These are phyloP conservation scores for Saccharomycopsis sp. DNA, from an alignment of 805 yeast species.

Conservation along the genomic window DNA sequence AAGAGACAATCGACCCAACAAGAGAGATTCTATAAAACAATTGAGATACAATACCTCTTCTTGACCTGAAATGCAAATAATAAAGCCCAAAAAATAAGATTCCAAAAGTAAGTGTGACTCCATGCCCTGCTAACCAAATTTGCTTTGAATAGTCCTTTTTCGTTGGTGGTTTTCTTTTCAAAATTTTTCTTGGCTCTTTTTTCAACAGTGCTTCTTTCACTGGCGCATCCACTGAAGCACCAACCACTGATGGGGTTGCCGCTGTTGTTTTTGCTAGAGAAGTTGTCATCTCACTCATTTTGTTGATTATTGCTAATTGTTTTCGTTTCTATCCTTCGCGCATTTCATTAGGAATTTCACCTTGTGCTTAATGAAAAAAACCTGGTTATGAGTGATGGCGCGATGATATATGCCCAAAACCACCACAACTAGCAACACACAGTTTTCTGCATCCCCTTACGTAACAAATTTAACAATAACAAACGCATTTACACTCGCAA, in stretches of 20 bases:
- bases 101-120: conserved; percentile 39
- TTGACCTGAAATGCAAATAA: conserved; percentile 24
- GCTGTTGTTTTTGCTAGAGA: too few species aligned
- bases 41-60: conserved; percentile 37
- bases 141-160: conserved; percentile 38
- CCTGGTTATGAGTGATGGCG: too few species aligned
- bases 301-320: too few species aligned
- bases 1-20: conserved; percentile 48
- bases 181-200: conserved; percentile 24
- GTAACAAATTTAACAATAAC: background rate
- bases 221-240: background rate
- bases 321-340: too few species aligned
- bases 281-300: too few species aligned
- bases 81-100: conserved; percentile 30
- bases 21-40: conserved; percentile 49
- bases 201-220: background rate
- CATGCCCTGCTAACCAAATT: conserved; percentile 55
- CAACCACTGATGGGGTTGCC: background rate
- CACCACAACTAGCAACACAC: background rate
- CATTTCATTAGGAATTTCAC: too few species aligned
- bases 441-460: background rate
- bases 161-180: conserved; percentile 30
- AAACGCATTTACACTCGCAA: background rate
- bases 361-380: too few species aligned
- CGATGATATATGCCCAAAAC: background rate